Conservation (phyloP, 2,329 filamentous ascomycete genomes). For the Sordariomycetes sp. region DNA sequence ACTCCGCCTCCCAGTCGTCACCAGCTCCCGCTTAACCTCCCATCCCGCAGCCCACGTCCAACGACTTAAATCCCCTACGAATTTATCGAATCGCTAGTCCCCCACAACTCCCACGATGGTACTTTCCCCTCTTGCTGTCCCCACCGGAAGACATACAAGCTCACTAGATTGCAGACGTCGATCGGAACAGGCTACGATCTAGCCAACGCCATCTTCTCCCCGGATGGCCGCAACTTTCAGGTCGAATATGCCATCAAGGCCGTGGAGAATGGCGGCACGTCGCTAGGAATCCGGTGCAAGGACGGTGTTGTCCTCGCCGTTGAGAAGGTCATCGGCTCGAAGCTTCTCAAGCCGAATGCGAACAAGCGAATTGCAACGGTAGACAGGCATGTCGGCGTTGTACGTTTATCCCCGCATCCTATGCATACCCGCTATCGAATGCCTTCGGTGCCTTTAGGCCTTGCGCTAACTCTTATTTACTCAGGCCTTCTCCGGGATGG, state of each 20-base stretch:
- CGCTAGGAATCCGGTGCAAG: constrained; percentile 92
- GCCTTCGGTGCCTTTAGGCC: neutral
- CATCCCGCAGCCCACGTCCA: neutral
- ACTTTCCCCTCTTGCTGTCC: neutral
- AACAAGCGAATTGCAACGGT: constrained; percentile 97
- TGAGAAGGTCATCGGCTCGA: constrained; percentile 93
- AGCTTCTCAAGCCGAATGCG: constrained; percentile 85
- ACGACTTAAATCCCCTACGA: neutral
- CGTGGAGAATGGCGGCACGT: constrained; percentile 94
- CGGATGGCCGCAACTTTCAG: constrained; percentile 97
- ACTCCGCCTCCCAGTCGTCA: constrained; percentile 4
- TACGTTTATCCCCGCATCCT: constrained; percentile 34
- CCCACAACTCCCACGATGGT: neutral
- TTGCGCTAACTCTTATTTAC: constrained; percentile 1
- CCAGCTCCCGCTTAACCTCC: neutral
- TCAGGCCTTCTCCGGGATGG: constrained; percentile 88
- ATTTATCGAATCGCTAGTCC: neutral
- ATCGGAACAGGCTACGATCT: constrained; percentile 99
- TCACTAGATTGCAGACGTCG: constrained; percentile 59
- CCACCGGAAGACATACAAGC: neutral
- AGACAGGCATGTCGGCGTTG: constrained; percentile 86
- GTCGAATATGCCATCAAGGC: constrained; percentile 98
- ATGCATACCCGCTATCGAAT: neutral
- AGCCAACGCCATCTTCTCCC: constrained; percentile 98
- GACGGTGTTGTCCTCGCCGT: constrained; percentile 92